Conservation (phyloP, 192 early-diverging fungal species). For the Coemansia sp. region DNA sequence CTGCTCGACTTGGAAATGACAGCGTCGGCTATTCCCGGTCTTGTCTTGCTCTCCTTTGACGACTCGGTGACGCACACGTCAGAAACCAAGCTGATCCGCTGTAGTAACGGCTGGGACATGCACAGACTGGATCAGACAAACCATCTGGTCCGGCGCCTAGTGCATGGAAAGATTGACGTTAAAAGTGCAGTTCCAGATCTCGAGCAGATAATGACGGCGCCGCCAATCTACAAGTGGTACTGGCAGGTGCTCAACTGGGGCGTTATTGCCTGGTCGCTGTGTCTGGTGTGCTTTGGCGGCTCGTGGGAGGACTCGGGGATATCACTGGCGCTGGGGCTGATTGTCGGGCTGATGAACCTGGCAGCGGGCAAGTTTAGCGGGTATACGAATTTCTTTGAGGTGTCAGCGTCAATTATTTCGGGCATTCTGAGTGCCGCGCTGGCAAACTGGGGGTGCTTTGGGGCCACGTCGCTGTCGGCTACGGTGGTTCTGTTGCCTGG, state of each 20-base stretch:
- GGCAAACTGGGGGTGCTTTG: constrained; percentile 56
- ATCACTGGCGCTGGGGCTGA: constrained; percentile 42
- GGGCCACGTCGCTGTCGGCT: constrained; percentile 57
- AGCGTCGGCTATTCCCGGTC: constrained; percentile 63
- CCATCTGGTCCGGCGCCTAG: constrained; percentile 59
- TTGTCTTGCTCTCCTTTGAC: constrained; percentile 64
- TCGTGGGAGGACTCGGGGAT: constrained; percentile 63
- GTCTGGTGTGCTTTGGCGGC: constrained; percentile 64
- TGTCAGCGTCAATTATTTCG: constrained; percentile 54
- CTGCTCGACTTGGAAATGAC: constrained; percentile 60
- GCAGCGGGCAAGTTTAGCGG: constrained; percentile 56
- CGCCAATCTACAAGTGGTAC: constrained; percentile 56
- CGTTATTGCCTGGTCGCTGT: constrained; percentile 53
- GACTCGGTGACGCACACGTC: constrained; percentile 70
- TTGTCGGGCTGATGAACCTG: constrained; percentile 57
- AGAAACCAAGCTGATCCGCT: constrained; percentile 67
- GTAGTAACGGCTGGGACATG: constrained; percentile 62
- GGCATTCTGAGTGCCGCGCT: constrained; percentile 57
- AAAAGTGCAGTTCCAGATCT: constrained; percentile 56
- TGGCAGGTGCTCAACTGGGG: constrained; percentile 58
- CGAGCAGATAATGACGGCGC: constrained; percentile 52
- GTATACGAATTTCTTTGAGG: constrained; percentile 67
- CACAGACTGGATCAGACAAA: constrained; percentile 60
- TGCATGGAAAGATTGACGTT: constrained; percentile 54
- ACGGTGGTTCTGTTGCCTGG: constrained; percentile 66